These are phyloP conservation scores for Orbilia oligospora DNA, from an alignment of 2,329 filamentous ascomycete genomes.

Conservation along the genomic window DNA sequence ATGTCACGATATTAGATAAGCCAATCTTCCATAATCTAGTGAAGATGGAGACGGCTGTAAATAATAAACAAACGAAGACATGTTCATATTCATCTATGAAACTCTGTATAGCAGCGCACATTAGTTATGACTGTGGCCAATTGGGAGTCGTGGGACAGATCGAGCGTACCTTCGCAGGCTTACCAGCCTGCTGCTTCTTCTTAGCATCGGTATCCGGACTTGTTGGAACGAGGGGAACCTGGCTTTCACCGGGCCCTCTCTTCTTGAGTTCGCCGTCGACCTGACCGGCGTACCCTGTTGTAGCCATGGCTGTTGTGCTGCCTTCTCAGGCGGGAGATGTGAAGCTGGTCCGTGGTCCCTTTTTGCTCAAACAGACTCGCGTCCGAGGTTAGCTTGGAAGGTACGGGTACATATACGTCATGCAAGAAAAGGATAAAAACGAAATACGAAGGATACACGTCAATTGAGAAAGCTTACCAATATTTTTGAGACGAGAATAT, in stretches of 20 bases:
- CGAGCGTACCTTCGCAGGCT: slow-evolving; percentile 40
- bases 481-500: slow-evolving; percentile 9
- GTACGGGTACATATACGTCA: slow-evolving; percentile 29
- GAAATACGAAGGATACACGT: slow-evolving; percentile 35
- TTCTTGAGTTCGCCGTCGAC: slow-evolving; percentile 58
- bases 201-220: slow-evolving; percentile 50
- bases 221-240: slow-evolving; percentile 39
- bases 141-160: background rate
- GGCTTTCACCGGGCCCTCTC: slow-evolving; percentile 45
- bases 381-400: slow-evolving; percentile 45
- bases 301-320: slow-evolving; percentile 56
- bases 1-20: slow-evolving; percentile 77
- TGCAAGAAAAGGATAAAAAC: background rate
- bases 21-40: slow-evolving; percentile 80
- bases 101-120: slow-evolving; percentile 21
- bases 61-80: slow-evolving; percentile 75
- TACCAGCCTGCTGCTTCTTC: slow-evolving; percentile 54
- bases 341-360: slow-evolving; percentile 54
- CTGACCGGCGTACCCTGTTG: slow-evolving; percentile 56
- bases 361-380: slow-evolving; percentile 54
- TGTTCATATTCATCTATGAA: slow-evolving; percentile 76
- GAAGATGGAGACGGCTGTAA: slow-evolving; percentile 76
- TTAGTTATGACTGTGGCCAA: slow-evolving; percentile 5
- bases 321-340: slow-evolving; percentile 53
- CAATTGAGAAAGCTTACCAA: slow-evolving; percentile 51